Evolutionary conservation across 2,329 filamentous ascomycete genomes (phyloP).

Genomic region (Pestalotiopsis sp.): DNA sequence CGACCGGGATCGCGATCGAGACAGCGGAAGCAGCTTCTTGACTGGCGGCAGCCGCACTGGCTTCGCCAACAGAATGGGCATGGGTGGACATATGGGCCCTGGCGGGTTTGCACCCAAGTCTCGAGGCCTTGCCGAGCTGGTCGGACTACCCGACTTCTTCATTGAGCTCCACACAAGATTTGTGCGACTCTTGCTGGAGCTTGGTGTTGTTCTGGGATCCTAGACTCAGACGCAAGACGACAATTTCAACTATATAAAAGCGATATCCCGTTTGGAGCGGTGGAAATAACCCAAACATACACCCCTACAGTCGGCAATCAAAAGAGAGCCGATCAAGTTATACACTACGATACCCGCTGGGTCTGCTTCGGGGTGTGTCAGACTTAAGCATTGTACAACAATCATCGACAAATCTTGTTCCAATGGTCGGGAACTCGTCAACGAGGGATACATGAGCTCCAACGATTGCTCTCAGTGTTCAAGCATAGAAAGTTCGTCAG

Average conservation of each 20-base stretch:
- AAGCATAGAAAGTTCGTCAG: neutral
- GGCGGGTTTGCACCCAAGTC: constrained; percentile 59
- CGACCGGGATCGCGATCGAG: constrained; percentile 31
- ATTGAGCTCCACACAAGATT: constrained; percentile 68
- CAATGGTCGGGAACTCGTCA: too few relatives aligned
- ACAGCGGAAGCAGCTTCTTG: constrained; percentile 56
- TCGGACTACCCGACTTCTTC: constrained; percentile 70
- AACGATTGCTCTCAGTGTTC: neutral
- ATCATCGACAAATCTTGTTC: neutral
- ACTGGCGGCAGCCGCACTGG: constrained; percentile 50
- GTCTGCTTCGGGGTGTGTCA: neutral
- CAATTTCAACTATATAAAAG: neutral
- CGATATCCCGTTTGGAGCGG: neutral
- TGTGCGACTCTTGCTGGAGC: constrained; percentile 63
- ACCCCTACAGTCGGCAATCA: neutral
- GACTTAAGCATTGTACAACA: constrained; percentile 6
- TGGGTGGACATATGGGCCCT: constrained; percentile 56
- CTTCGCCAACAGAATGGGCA: constrained; percentile 41
- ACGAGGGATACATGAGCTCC: too few relatives aligned
- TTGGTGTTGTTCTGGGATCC: constrained; percentile 56
- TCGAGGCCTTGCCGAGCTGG: constrained; percentile 66
- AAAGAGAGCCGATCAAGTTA: neutral
- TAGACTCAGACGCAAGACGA: constrained; percentile 25
- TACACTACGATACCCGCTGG: constrained; percentile 5
- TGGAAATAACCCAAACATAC: neutral